Conservation (phyloP, 768 basidiomycete species). For the Termitomyces sp. region DNA sequence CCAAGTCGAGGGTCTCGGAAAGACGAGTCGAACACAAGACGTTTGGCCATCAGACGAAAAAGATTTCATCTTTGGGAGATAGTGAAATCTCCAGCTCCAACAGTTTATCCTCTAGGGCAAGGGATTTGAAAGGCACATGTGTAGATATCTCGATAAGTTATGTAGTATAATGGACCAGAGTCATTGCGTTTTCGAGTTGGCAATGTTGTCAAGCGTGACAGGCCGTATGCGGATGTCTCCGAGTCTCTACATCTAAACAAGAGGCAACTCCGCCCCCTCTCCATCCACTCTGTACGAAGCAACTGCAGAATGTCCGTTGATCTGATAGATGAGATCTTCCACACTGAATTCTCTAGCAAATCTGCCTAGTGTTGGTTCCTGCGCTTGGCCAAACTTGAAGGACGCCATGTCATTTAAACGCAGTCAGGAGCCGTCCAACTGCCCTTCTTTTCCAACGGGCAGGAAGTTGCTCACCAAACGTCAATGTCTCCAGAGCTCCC, state of each 20-base stretch:
- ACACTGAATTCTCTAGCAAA: neutral
- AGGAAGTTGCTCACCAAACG: neutral
- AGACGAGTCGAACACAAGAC: neutral
- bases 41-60: neutral
- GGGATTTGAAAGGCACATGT: neutral
- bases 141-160: neutral
- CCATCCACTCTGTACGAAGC: neutral
- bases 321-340: neutral
- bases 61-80: neutral
- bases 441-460: neutral
- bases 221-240: neutral
- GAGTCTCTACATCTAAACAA: neutral
- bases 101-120: neutral
- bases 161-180: neutral
- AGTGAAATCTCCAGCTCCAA: neutral
- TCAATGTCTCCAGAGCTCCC: conserved; percentile 15
- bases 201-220: neutral
- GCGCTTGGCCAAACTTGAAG: neutral
- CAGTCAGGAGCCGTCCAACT: neutral
- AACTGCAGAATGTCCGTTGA: neutral
- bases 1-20: neutral
- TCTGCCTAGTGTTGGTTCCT: neutral
- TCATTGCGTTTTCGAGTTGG: neutral
- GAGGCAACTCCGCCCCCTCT: neutral
- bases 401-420: conserved; percentile 11